Percentiles rank a stretch among this genome's conserved stretches.
phyloP scores from a whole-genome alignment of 2,329 filamentous ascomycete species.

The Hymenoscyphus scutula region DNA sequence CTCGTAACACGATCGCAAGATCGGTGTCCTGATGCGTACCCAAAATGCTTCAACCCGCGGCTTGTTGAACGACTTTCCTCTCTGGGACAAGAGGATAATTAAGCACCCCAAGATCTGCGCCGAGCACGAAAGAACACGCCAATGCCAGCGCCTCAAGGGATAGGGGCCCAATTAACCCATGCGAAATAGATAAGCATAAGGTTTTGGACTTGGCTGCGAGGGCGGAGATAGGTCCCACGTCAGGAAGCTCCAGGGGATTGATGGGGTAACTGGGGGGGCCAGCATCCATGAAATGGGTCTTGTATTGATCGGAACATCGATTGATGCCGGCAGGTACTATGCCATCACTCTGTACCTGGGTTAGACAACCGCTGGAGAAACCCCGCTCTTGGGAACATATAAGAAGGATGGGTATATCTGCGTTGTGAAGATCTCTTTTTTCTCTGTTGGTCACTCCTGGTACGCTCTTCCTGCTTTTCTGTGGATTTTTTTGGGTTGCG shows the following conservation, averaged over 20 bases:
- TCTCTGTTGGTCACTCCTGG: background rate
- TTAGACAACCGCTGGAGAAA: background rate
- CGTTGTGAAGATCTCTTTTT: background rate
- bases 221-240: constrained; percentile 7
- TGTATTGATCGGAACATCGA: background rate
- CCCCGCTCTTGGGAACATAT: constrained; percentile 8
- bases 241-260: constrained; percentile 13
- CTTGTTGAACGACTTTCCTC: constrained; percentile 12
- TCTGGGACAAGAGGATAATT: constrained; percentile 7
- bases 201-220: constrained; percentile 6
- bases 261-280: background rate
- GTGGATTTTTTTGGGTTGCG: background rate
- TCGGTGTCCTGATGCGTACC: constrained; percentile 1
- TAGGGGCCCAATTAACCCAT: constrained; percentile 12
- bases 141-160: constrained; percentile 8
- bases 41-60: background rate
- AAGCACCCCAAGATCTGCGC: constrained; percentile 11
- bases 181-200: constrained; percentile 13
- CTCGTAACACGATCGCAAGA: constrained; percentile 1
- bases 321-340: background rate
- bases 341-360: constrained; percentile 4
- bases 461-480: background rate
- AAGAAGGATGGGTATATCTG: constrained; percentile 3
- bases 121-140: constrained; percentile 11
- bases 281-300: background rate